Conservation (phyloP, 2,329 filamentous ascomycete genomes). For the Colletotrichum sp. region DNA sequence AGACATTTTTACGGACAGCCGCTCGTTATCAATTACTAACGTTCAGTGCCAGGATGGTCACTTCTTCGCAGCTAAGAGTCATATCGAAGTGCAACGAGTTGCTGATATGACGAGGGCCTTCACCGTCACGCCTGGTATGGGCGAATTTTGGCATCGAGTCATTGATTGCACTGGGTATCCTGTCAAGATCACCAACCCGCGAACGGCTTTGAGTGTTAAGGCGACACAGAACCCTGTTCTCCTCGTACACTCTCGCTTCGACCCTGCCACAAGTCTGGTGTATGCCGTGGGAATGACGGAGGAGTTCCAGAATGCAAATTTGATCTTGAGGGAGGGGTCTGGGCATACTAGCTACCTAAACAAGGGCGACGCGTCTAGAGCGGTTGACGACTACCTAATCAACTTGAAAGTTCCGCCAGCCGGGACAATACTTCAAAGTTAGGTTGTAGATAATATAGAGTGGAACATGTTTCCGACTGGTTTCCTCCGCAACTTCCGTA, state of each 20-base stretch:
- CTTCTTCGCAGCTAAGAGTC: conserved; percentile 8
- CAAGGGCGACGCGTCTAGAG: neutral
- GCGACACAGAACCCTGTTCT: conserved; percentile 1
- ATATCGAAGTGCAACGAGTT: neutral
- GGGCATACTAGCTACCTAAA: conserved; percentile 13
- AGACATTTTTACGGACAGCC: neutral
- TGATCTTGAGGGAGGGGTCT: conserved; percentile 7
- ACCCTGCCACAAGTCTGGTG: conserved; percentile 6
- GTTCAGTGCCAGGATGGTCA: conserved; percentile 14
- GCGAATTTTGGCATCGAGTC: conserved; percentile 6
- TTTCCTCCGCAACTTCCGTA: rapidly evolving
- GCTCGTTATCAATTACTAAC: neutral
- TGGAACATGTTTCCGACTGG: rapidly evolving
- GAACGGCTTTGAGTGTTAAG: neutral
- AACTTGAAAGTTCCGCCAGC: neutral
- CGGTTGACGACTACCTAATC: conserved; percentile 6
- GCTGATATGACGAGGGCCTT: conserved; percentile 7
- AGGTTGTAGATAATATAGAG: neutral
- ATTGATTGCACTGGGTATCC: conserved; percentile 18
- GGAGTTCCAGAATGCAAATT: neutral
- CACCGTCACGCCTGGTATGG: conserved; percentile 6
- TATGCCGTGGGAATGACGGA: conserved; percentile 9
- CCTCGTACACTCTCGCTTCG: conserved; percentile 6
- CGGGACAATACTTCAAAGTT: neutral
- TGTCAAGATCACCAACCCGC: conserved; percentile 8